Percentiles rank a stretch among this genome's conserved stretches.
Conservation (phyloP, 805 yeast genomes). For the Ogataea ganodermae region DNA sequence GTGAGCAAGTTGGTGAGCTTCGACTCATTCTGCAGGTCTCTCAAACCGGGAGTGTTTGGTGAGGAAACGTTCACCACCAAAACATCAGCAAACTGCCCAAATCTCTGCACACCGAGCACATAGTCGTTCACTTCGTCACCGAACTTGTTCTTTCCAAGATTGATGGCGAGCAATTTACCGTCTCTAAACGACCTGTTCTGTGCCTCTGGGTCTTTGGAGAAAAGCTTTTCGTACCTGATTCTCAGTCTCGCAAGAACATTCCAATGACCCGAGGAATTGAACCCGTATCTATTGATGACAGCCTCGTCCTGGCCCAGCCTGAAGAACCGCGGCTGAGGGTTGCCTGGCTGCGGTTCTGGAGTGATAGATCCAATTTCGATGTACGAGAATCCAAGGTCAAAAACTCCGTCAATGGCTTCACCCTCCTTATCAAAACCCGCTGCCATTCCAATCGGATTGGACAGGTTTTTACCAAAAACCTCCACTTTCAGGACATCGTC, state of each 20-base stretch:
- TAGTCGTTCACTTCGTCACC: constrained; percentile 92
- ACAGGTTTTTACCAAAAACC: constrained; percentile 64
- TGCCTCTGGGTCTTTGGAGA: constrained; percentile 26
- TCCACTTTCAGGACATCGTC: constrained; percentile 56
- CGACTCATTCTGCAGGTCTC: constrained; percentile 78
- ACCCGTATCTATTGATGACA: constrained; percentile 92
- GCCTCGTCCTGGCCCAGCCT: constrained; percentile 84
- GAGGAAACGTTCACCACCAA: constrained; percentile 89
- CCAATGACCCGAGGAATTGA: constrained; percentile 88
- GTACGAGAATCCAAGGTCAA: constrained; percentile 78
- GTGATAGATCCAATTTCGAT: constrained; percentile 94
- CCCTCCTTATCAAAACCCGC: constrained; percentile 96
- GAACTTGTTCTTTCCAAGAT: constrained; percentile 87
- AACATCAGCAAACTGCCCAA: constrained; percentile 86
- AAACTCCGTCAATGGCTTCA: constrained; percentile 82
- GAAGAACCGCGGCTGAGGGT: constrained; percentile 90
- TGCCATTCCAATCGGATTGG: constrained; percentile 87
- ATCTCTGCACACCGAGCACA: constrained; percentile 75
- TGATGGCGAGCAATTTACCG: constrained; percentile 72
- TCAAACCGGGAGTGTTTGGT: constrained; percentile 94
- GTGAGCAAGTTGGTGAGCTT: constrained; percentile 69
- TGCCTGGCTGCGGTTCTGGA: constrained; percentile 91
- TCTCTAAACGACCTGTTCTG: constrained; percentile 50
- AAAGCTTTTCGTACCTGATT: constrained; percentile 54
- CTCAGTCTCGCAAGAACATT: constrained; percentile 69